phyloP scores from a whole-genome alignment of 2,329 filamentous ascomycete species.

The Hymenoscyphus infarciens region DNA sequence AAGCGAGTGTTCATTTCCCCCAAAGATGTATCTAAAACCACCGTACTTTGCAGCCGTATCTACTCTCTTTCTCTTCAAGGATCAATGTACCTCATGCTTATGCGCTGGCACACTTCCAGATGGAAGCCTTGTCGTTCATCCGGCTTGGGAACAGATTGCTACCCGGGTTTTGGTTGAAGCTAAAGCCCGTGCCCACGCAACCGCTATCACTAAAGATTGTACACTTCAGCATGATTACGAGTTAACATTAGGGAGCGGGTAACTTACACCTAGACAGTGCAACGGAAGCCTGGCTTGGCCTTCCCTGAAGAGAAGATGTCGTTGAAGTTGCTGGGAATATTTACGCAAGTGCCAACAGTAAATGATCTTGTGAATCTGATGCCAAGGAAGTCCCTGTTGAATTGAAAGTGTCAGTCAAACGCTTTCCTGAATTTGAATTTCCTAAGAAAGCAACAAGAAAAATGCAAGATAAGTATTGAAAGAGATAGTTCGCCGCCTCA shows the following conservation, averaged over 20 bases:
- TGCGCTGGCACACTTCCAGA: slow-evolving; percentile 20
- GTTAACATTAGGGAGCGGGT: background rate
- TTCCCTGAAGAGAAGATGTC: slow-evolving; percentile 16
- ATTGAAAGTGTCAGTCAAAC: background rate
- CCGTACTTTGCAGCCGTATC: too few relatives aligned
- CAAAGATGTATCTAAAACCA: too few relatives aligned
- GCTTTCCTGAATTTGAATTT: too few relatives aligned
- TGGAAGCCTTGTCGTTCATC: slow-evolving; percentile 15
- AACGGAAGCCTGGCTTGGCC: slow-evolving; percentile 18
- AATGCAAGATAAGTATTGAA: slow-evolving; percentile 1
- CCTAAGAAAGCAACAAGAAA: background rate
- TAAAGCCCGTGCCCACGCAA: slow-evolving; percentile 17
- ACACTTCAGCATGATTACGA: background rate
- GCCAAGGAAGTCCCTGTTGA: slow-evolving; percentile 13
- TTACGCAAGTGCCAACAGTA: slow-evolving; percentile 11
- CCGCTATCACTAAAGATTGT: background rate
- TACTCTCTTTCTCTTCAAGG: too few relatives aligned
- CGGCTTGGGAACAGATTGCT: slow-evolving; percentile 9
- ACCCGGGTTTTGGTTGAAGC: slow-evolving; percentile 15
- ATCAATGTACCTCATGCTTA: background rate
- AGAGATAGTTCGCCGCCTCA: too few relatives aligned
- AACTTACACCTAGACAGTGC: slow-evolving; percentile 18
- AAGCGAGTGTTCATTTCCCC: too few relatives aligned
- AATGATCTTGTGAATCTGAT: slow-evolving; percentile 17
- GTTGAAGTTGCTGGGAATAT: slow-evolving; percentile 13